Percentiles rank a stretch among this genome's conserved stretches.
Evolutionary conservation across 768 basidiomycete genomes (phyloP).

Genomic region (Epithele typhae): DNA sequence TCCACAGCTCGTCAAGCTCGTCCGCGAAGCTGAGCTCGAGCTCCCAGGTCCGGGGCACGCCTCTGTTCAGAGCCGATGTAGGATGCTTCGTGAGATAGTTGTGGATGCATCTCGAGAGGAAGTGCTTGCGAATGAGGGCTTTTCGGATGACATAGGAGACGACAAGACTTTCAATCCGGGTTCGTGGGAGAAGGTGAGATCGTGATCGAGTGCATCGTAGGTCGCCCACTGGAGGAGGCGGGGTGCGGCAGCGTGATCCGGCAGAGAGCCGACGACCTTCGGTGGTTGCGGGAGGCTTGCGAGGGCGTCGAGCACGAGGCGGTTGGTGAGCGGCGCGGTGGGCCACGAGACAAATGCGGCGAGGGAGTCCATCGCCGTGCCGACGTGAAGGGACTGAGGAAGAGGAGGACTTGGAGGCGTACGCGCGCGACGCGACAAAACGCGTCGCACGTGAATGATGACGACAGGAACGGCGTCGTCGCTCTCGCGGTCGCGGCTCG

Average conservation of each 20-base stretch:
- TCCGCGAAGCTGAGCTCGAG: slow-evolving; percentile 87
- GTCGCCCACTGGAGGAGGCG: slow-evolving; percentile 74
- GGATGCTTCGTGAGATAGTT: slow-evolving; percentile 72
- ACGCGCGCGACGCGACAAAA: neutral
- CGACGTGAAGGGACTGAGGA: neutral
- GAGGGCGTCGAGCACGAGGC: slow-evolving; percentile 43
- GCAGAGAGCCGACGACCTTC: slow-evolving; percentile 24
- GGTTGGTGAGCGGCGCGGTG: slow-evolving; percentile 46
- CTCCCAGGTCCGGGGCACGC: slow-evolving; percentile 74
- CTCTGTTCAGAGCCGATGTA: slow-evolving; percentile 46
- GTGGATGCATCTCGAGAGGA: slow-evolving; percentile 69
- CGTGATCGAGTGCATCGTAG: slow-evolving; percentile 84
- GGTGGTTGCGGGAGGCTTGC: slow-evolving; percentile 27
- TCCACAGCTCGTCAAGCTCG: slow-evolving; percentile 90
- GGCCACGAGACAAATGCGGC: slow-evolving; percentile 51
- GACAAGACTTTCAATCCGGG: slow-evolving; percentile 46
- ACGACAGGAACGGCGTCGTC: neutral
- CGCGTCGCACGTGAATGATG: slow-evolving; percentile 3
- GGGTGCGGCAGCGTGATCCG: slow-evolving; percentile 6
- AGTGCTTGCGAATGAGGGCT: slow-evolving; percentile 92
- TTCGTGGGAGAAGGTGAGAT: slow-evolving; percentile 52
- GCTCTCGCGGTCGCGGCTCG: neutral
- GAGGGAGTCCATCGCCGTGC: slow-evolving; percentile 11
- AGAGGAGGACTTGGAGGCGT: neutral
- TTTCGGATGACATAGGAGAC: slow-evolving; percentile 87